These are phyloP conservation scores for Chamaenerion angustifolium DNA, from an alignment of 345 rosid genomes.

Conservation along the genomic window DNA sequence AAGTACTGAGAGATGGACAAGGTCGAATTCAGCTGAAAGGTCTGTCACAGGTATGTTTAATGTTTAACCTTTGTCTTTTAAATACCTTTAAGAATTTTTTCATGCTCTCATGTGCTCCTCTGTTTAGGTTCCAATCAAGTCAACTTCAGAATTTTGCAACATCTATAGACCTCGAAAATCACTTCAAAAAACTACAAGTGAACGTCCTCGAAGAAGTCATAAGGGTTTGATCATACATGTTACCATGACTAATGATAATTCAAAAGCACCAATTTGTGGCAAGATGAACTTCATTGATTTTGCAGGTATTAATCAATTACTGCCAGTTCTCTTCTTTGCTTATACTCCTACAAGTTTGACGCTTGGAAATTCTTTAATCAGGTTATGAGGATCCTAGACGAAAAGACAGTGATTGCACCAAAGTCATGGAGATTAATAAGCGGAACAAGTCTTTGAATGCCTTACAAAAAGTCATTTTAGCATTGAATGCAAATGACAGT, in stretches of 20 bases:
- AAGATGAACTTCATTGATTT: slow-evolving; percentile 10
- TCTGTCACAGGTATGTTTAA: slow-evolving; percentile 53
- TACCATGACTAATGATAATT: slow-evolving; percentile 6
- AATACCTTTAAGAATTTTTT: too few relatives aligned
- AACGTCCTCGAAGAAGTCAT: slow-evolving; percentile 27
- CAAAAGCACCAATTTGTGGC: slow-evolving; percentile 16
- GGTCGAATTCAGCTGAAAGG: slow-evolving; percentile 59
- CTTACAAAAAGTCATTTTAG: slow-evolving; percentile 48
- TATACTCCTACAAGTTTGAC: neutral
- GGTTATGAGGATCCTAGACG: slow-evolving; percentile 59
- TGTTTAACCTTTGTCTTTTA: neutral
- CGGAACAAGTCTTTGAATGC: slow-evolving; percentile 60
- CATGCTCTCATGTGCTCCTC: slow-evolving; percentile 1
- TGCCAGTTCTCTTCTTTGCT: neutral
- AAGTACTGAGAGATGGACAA: slow-evolving; percentile 29
- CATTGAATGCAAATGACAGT: slow-evolving; percentile 44
- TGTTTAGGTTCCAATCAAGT: slow-evolving; percentile 40
- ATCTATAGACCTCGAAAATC: slow-evolving; percentile 19
- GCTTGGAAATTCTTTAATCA: slow-evolving; percentile 12
- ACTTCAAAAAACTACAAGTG: slow-evolving; percentile 17
- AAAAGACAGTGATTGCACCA: slow-evolving; percentile 20
- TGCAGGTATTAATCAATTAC: slow-evolving; percentile 27
- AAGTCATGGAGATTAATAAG: slow-evolving; percentile 29
- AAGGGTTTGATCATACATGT: slow-evolving; percentile 47
- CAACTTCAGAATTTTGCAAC: slow-evolving; percentile 37